Evolutionary conservation across 2,329 filamentous ascomycete genomes (phyloP).

Genomic region (Neofusicoccum laricinum): DNA sequence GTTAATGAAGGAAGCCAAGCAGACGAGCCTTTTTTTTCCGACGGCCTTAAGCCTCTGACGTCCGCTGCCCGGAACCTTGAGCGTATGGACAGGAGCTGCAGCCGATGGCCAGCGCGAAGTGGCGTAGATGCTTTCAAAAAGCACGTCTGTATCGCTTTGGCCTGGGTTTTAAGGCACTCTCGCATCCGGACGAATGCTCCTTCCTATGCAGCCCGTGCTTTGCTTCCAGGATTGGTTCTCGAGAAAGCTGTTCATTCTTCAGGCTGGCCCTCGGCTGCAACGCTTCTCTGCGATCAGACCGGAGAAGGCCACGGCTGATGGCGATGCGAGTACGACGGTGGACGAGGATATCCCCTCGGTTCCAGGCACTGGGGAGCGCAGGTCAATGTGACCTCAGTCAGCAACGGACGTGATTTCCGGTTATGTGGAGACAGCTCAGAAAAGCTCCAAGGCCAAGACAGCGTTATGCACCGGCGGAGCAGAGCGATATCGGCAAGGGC

Average conservation of each 20-base stretch:
- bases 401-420: neutral
- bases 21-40: neutral
- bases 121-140: no score
- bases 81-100: no score
- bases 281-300: no score
- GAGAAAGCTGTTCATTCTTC: no score
- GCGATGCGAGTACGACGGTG: neutral
- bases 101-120: no score
- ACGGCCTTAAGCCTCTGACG: neutral
- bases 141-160: no score
- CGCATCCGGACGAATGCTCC: no score
- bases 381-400: neutral
- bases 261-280: no score
- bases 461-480: neutral
- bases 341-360: neutral
- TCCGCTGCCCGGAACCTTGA: neutral
- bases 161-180: no score
- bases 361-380: neutral
- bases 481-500: constrained; percentile 8
- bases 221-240: no score
- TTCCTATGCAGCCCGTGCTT: no score
- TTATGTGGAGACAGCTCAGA: neutral
- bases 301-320: no score
- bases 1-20: neutral
- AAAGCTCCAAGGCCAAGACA: neutral